Base-by-base conservation (phyloP, 2,329 filamentous ascomycete genomes). In the Elsinoe batatas region DNA sequence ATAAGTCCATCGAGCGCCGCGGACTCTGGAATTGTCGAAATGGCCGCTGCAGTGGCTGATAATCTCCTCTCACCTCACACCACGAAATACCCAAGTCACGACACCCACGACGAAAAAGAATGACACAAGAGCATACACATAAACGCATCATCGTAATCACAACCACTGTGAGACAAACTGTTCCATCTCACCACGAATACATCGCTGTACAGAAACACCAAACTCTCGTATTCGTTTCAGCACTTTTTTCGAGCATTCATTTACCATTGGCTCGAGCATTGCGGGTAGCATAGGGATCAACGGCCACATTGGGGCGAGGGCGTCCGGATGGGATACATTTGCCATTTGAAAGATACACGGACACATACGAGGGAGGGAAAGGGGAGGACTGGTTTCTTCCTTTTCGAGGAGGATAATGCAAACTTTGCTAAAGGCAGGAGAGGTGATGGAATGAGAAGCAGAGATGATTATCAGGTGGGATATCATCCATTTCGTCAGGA, bases 1-100 rank as follows among this genome's bases (percentile, higher is more conserved):
- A 37, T 13, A 44, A 42, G 26, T 55, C 53, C 22, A 15, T 44
- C 37, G 36, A 55, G 53, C 53, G 53, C 12, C 38, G 53, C 5
- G 53, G 53, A 18, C 53, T 55, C 11, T 55, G 53, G 53, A 55
- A 55, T 20, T 55, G 53, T 32, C 18, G 36, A 2, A 55, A 55
- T 22, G 53, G 53, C 13, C 53, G 53, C 15, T 55, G 53, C 40
- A 55, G 40, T 47, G 53, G 53, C 26, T 55, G 40, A 46, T 30
- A n/a, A 17, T 5, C 49, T 17, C 17, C 12, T 38, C 15, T 20
- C 36, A 35, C 20, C 46, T 17, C 30, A 38, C 49, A 53, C 26
- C 32, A 37, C 32, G 20, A 44, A 44, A 20, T 13, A 53, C 10
- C 18, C 35, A 8, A 13, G 2, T 43, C 10, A 54, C 26, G 33